Percentiles rank a stretch among this genome's conserved stretches.
Evolutionary conservation across 495 filamentous ascomycete species (phyloP).

Genomic region (Lasiosphaeria miniovina): DNA sequence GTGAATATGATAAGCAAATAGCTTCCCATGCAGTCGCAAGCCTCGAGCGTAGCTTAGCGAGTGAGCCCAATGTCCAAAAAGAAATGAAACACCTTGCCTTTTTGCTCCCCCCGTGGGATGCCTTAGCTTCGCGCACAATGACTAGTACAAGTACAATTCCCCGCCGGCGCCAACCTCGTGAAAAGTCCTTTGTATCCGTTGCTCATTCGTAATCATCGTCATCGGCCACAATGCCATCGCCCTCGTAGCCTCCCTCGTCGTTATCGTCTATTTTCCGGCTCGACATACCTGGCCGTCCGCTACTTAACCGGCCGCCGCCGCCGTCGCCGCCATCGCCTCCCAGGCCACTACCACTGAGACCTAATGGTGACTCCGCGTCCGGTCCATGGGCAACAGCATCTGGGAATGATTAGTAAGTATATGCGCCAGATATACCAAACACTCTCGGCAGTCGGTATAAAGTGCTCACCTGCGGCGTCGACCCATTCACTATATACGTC

Average conservation of each 20-base stretch:
- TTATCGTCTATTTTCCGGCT: slow-evolving; percentile 38
- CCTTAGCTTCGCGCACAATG: not conserved
- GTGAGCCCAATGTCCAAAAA: not conserved
- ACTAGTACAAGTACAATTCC: not conserved
- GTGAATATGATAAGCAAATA: slow-evolving; percentile 33
- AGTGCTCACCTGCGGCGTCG: slow-evolving; percentile 78
- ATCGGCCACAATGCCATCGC: slow-evolving; percentile 41
- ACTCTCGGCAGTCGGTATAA: slow-evolving; percentile 29
- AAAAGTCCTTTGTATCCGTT: not conserved
- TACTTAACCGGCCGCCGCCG: slow-evolving; percentile 7
- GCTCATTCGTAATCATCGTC: slow-evolving; percentile 42
- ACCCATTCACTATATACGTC: slow-evolving; percentile 99
- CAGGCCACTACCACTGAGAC: not conserved
- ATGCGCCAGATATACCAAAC: slow-evolving; percentile 24
- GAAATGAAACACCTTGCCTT: not conserved
- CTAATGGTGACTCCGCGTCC: slow-evolving; percentile 6
- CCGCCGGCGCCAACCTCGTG: no score
- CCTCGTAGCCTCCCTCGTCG: slow-evolving; percentile 45
- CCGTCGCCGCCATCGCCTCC: not conserved
- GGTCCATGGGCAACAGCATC: slow-evolving; percentile 45
- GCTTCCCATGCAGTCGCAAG: not conserved
- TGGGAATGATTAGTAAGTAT: slow-evolving; percentile 22
- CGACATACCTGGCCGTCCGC: slow-evolving; percentile 13
- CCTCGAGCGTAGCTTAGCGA: slow-evolving; percentile 8
- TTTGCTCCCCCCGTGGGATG: not conserved